These are phyloP conservation scores for Rhizopus microsporus DNA, from an alignment of 371 early-diverging fungal genomes.

Conservation along the genomic window DNA sequence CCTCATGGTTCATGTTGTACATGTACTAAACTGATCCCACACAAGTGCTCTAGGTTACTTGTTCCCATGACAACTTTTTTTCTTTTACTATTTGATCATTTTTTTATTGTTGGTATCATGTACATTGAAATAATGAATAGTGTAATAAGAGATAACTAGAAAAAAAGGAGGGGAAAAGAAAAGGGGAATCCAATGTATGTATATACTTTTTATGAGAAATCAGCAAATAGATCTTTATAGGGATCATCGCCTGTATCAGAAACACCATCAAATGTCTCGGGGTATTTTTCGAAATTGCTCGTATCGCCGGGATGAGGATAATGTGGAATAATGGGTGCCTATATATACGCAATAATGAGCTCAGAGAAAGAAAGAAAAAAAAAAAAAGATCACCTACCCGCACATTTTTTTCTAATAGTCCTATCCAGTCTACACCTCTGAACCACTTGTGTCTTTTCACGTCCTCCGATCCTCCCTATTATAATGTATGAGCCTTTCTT, in stretches of 20 bases:
- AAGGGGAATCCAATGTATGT: not conserved
- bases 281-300: conserved; percentile 95
- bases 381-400: conserved; percentile 33
- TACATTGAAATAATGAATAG: conserved; percentile 5
- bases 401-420: conserved; percentile 68
- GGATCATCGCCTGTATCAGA: conserved; percentile 38
- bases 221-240: conserved; percentile 43
- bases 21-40: no score
- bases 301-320: conserved; percentile 91
- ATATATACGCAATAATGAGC: not conserved
- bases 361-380: not conserved
- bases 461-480: conserved; percentile 72
- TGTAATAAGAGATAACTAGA: not conserved
- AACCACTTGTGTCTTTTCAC: conserved; percentile 89
- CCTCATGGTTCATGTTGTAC: no score
- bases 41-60: no score
- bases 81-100: no score
- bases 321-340: conserved; percentile 90
- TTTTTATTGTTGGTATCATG: conserved; percentile 7
- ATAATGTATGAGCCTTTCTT: not conserved
- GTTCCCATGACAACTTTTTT: no score
- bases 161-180: not conserved
- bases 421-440: conserved; percentile 80
- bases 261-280: conserved; percentile 70
- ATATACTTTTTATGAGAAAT: conserved; percentile 30